phyloP scores from a whole-genome alignment of 1,284 basidiomycete genomes.

The Violaceomyces palustris region DNA sequence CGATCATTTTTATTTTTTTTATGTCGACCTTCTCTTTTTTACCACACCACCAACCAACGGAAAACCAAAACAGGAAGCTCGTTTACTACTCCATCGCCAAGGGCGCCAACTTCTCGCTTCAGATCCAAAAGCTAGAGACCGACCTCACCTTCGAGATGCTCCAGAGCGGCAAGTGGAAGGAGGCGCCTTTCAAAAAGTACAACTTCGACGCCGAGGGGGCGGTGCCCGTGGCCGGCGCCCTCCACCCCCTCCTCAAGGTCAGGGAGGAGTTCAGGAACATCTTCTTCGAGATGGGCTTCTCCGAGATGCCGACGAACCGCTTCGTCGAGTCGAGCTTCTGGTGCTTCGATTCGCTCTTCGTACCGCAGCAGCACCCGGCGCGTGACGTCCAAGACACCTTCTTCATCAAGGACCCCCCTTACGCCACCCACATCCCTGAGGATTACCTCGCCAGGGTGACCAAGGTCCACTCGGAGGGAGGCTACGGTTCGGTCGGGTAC shows the following conservation, averaged over 20 bases:
- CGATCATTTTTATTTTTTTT: neutral
- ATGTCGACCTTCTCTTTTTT: slow-evolving; percentile 63
- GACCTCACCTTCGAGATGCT: slow-evolving; percentile 96
- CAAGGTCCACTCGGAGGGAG: slow-evolving; percentile 81
- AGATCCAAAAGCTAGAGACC: slow-evolving; percentile 93
- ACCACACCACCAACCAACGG: slow-evolving; percentile 2
- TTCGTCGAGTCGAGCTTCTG: slow-evolving; percentile 99
- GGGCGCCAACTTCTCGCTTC: slow-evolving; percentile 82
- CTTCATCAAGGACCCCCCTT: slow-evolving; percentile 88
- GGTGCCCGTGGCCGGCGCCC: slow-evolving; percentile 78
- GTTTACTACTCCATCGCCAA: slow-evolving; percentile 89
- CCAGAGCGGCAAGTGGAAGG: slow-evolving; percentile 58
- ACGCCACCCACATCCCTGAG: slow-evolving; percentile 70
- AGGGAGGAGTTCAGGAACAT: slow-evolving; percentile 96
- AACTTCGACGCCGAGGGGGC: slow-evolving; percentile 97
- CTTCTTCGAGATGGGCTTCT: slow-evolving; percentile 99
- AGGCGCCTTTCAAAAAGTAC: slow-evolving; percentile 80
- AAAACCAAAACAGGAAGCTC: slow-evolving; percentile 61
- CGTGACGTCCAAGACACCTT: slow-evolving; percentile 98
- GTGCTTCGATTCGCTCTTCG: slow-evolving; percentile 98
- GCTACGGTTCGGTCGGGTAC: slow-evolving; percentile 93
- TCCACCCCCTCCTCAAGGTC: slow-evolving; percentile 95
- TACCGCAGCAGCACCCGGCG: slow-evolving; percentile 98
- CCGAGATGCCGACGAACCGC: slow-evolving; percentile 97
- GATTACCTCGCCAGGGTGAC: slow-evolving; percentile 88